phyloP scores from a whole-genome alignment of 2,329 filamentous ascomycete genomes.

The Harringtonia lauricola region DNA sequence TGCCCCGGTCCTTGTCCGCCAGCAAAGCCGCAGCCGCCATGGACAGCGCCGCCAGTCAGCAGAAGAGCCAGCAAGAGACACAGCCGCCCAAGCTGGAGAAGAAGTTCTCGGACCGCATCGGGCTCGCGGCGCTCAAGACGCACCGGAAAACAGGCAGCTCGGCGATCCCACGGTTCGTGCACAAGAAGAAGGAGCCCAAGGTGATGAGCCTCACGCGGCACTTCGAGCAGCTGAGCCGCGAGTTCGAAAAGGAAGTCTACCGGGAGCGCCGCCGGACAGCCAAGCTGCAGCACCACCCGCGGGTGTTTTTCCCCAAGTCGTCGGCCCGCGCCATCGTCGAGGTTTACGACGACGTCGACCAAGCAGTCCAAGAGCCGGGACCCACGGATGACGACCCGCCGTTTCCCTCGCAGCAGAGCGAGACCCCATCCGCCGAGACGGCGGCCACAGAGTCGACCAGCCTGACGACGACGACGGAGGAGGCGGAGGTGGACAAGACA shows the following conservation, averaged over 20 bases:
- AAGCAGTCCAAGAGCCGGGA: slow-evolving; percentile 76
- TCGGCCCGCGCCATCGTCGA: slow-evolving; percentile 94
- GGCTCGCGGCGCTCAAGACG: slow-evolving; percentile 52
- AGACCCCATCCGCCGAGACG: slow-evolving; percentile 5
- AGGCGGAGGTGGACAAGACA: too few relatives aligned
- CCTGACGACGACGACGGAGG: too few relatives aligned
- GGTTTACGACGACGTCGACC: slow-evolving; percentile 86
- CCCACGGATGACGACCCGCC: slow-evolving; percentile 51
- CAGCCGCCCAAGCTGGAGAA: slow-evolving; percentile 43
- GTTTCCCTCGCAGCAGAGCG: slow-evolving; percentile 21
- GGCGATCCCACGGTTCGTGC: slow-evolving; percentile 78
- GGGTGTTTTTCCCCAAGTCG: slow-evolving; percentile 73
- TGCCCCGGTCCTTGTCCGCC: slow-evolving; percentile 34
- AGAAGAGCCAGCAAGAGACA: too few relatives aligned
- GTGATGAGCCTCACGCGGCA: slow-evolving; percentile 90
- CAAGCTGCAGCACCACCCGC: slow-evolving; percentile 56
- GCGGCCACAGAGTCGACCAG: too few relatives aligned
- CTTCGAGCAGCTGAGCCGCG: slow-evolving; percentile 91
- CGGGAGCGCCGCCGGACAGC: slow-evolving; percentile 74
- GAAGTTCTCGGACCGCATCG: slow-evolving; percentile 64
- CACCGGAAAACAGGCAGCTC: slow-evolving; percentile 51
- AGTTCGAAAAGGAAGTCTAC: slow-evolving; percentile 90
- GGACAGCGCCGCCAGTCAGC: slow-evolving; percentile 11
- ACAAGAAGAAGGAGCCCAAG: slow-evolving; percentile 61
- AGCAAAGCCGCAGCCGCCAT: slow-evolving; percentile 14